These are phyloP conservation scores for Darksidea phi DNA, from an alignment of 495 filamentous ascomycete species.

Conservation along the genomic window DNA sequence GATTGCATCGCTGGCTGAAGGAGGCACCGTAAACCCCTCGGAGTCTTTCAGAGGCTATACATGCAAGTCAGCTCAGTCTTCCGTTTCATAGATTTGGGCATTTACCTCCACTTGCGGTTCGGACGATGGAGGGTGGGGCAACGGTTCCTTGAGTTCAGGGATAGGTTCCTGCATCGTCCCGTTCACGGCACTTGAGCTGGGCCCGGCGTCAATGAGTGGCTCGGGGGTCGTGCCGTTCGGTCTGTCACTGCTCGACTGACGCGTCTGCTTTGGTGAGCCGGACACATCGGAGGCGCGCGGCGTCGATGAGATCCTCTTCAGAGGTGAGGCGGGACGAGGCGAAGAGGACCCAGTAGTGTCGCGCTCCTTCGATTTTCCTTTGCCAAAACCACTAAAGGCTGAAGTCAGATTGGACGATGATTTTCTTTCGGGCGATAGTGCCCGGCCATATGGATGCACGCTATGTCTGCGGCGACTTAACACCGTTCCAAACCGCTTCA, in stretches of 20 bases:
- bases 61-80: background rate
- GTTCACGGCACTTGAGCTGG: constrained; percentile 28
- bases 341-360: constrained; percentile 20
- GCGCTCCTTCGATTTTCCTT: constrained; percentile 32
- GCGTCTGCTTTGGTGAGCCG: constrained; percentile 29
- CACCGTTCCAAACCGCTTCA: constrained; percentile 46
- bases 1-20: constrained; percentile 71
- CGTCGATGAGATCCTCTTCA: constrained; percentile 27
- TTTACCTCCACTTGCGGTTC: constrained; percentile 25
- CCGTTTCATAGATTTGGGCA: background rate
- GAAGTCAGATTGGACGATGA: constrained; percentile 35
- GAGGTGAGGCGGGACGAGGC: constrained; percentile 28
- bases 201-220: constrained; percentile 1
- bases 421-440: constrained; percentile 42
- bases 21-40: constrained; percentile 70
- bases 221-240: constrained; percentile 26
- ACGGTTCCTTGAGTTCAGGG: constrained; percentile 39
- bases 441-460: constrained; percentile 39
- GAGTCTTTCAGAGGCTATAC: constrained; percentile 54
- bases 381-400: constrained; percentile 31
- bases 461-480: constrained; percentile 41
- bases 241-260: constrained; percentile 19
- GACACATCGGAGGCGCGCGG: constrained; percentile 30
- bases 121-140: constrained; percentile 32
- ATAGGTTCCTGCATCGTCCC: constrained; percentile 32